A percentile compares a stretch with the other conserved stretches of the same genome.
Conservation (phyloP, 202 grass and related monocot species). For the Panicum virgatum region DNA sequence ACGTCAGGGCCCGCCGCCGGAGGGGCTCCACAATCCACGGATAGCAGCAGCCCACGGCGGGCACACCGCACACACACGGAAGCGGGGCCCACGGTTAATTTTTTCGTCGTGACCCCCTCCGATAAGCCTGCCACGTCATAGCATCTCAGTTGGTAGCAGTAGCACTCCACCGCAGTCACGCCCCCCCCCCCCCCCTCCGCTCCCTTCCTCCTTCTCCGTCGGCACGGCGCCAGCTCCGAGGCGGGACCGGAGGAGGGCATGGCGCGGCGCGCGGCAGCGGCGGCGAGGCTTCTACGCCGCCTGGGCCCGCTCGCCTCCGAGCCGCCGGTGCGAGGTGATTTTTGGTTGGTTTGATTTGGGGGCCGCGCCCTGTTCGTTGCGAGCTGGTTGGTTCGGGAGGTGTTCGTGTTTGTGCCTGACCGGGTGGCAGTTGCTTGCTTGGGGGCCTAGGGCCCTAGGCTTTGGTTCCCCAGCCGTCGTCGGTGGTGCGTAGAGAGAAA, state of each 20-base stretch:
- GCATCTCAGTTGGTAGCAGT: neutral
- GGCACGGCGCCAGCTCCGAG: neutral
- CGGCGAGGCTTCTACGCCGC: slow-evolving; percentile 23
- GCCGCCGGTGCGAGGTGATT: slow-evolving; percentile 24
- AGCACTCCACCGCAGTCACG: neutral
- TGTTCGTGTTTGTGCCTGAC: neutral
- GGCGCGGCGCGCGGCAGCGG: slow-evolving; percentile 33
- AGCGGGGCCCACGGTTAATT: too few species aligned
- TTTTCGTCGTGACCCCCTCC: neutral
- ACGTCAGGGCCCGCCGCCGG: too few species aligned
- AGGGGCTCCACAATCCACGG: too few species aligned
- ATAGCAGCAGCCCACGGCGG: too few species aligned
- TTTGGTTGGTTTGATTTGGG: neutral
- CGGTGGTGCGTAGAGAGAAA: neutral
- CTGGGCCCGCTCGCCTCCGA: slow-evolving; percentile 3
- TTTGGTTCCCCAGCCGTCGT: neutral
- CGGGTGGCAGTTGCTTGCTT: neutral
- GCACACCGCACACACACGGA: too few species aligned
- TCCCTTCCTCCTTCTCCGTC: too few species aligned
- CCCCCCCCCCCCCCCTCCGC: too few species aligned
- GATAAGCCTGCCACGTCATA: slow-evolving; percentile 14
- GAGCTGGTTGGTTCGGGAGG: neutral
- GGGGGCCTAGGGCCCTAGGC: neutral
- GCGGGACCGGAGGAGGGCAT: neutral
- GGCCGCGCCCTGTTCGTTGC: neutral